Evolutionary conservation across 2,329 filamentous ascomycete species (phyloP).

Genomic region (Trichophyton benhamiae): DNA sequence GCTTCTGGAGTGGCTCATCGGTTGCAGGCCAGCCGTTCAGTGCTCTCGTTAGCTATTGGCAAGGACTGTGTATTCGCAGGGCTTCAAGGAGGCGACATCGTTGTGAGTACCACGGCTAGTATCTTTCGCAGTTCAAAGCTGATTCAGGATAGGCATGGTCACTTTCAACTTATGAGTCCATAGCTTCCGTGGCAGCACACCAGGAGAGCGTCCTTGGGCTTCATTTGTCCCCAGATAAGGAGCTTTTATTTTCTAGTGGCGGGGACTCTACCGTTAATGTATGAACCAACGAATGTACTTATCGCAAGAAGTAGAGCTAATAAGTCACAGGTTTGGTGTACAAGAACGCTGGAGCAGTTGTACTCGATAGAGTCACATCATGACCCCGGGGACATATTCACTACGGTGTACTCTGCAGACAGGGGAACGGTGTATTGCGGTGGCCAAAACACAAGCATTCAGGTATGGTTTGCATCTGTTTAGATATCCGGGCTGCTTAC

Average conservation of each 20-base stretch:
- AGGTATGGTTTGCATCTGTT: slow-evolving; percentile 33
- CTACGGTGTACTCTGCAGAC: slow-evolving; percentile 71
- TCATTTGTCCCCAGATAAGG: slow-evolving; percentile 61
- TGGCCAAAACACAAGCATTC: slow-evolving; percentile 86
- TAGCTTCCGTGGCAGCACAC: slow-evolving; percentile 72
- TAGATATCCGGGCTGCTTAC: background rate
- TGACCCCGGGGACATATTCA: slow-evolving; percentile 92
- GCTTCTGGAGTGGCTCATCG: slow-evolving; percentile 26
- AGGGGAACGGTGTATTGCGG: slow-evolving; percentile 79
- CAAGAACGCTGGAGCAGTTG: slow-evolving; percentile 58
- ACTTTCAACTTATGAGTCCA: slow-evolving; percentile 71
- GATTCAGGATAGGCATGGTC: slow-evolving; percentile 53
- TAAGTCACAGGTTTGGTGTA: slow-evolving; percentile 59
- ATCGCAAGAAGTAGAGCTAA: slow-evolving; percentile 8
- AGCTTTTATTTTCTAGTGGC: slow-evolving; percentile 77
- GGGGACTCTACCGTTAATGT: slow-evolving; percentile 88
- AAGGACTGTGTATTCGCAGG: slow-evolving; percentile 77
- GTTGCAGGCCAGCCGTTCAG: slow-evolving; percentile 31
- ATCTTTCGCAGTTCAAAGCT: background rate
- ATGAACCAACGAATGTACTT: slow-evolving; percentile 13
- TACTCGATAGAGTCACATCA: slow-evolving; percentile 89
- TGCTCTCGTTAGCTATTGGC: slow-evolving; percentile 67
- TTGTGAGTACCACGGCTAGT: slow-evolving; percentile 37
- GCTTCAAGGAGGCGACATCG: slow-evolving; percentile 84
- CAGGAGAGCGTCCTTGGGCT: slow-evolving; percentile 81